Percentiles rank a stretch among this genome's conserved stretches.
Conservation (phyloP, 345 rosid species). For the Schrenkiella parvula region DNA sequence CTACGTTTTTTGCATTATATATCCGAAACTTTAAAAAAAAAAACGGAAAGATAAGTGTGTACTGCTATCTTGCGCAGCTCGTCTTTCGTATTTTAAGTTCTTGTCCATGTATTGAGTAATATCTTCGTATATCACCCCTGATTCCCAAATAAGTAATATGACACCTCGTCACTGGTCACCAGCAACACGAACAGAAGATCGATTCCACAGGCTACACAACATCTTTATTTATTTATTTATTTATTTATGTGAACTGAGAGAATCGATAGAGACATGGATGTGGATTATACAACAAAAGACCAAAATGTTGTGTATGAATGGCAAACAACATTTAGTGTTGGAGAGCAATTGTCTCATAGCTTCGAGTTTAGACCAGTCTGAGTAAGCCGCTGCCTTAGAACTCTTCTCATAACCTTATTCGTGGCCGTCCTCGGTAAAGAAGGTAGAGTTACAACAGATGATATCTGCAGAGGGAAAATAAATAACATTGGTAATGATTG, state of each 20-base stretch:
- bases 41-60: not conserved
- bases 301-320: not conserved
- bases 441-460: slow-evolving; percentile 46
- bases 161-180: not conserved
- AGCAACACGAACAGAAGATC: not conserved
- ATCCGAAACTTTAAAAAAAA: not conserved
- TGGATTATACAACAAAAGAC: slow-evolving; percentile 7
- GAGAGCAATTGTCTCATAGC: slow-evolving; percentile 35
- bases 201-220: not conserved
- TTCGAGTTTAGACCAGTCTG: slow-evolving; percentile 51
- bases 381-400: slow-evolving; percentile 61
- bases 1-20: not conserved
- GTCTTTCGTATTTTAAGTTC: not conserved
- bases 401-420: slow-evolving; percentile 95
- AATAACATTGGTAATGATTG: not conserved
- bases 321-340: not conserved
- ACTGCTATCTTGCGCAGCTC: slow-evolving; percentile 6
- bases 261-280: not conserved
- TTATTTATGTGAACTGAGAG: not conserved
- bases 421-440: slow-evolving; percentile 87
- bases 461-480: slow-evolving; percentile 44
- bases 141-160: not conserved
- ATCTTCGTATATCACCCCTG: not conserved
- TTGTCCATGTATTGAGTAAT: not conserved
- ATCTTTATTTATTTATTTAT: not conserved